Percentiles rank a stretch among this genome's conserved stretches.
These are phyloP conservation scores for Prasinococcaceae sp. DNA, from an alignment of 139 green algal species.

Conservation along the genomic window DNA sequence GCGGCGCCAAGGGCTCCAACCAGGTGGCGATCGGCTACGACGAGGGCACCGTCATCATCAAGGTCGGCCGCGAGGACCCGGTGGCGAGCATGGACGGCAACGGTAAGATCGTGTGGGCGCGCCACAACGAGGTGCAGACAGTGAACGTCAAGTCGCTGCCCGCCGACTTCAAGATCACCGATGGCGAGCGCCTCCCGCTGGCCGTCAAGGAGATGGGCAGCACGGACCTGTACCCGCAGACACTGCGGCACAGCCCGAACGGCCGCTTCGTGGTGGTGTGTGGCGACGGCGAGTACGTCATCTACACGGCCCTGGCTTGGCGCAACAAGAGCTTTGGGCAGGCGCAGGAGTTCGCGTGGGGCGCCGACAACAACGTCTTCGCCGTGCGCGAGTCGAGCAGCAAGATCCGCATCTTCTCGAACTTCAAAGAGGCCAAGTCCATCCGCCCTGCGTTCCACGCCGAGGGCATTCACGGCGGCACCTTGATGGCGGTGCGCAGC, in stretches of 20 bases:
- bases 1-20: constrained; percentile 72
- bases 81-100: constrained; percentile 91
- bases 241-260: constrained; percentile 78
- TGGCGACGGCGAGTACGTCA: constrained; percentile 96
- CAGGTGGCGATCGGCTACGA: constrained; percentile 75
- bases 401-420: constrained; percentile 46
- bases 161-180: constrained; percentile 34
- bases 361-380: constrained; percentile 71
- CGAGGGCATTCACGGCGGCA: constrained; percentile 78
- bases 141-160: constrained; percentile 36
- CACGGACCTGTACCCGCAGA: constrained; percentile 86
- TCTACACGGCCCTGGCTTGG: constrained; percentile 98
- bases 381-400: constrained; percentile 53
- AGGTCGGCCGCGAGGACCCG: constrained; percentile 88
- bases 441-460: constrained; percentile 61
- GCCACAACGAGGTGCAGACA: constrained; percentile 78
- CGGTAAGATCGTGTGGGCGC: constrained; percentile 90
- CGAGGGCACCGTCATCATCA: constrained; percentile 83
- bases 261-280: constrained; percentile 93
- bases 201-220: constrained; percentile 90
- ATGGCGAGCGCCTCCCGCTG: constrained; percentile 91
- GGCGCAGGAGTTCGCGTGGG: constrained; percentile 87
- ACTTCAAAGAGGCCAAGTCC: constrained; percentile 68
- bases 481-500: constrained; percentile 57
- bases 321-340: constrained; percentile 92